Evolutionary conservation across 2,329 filamentous ascomycete species (phyloP), one percentile per base, ranked within the genome.

Genomic region (Diaporthe sp.): DNA sequence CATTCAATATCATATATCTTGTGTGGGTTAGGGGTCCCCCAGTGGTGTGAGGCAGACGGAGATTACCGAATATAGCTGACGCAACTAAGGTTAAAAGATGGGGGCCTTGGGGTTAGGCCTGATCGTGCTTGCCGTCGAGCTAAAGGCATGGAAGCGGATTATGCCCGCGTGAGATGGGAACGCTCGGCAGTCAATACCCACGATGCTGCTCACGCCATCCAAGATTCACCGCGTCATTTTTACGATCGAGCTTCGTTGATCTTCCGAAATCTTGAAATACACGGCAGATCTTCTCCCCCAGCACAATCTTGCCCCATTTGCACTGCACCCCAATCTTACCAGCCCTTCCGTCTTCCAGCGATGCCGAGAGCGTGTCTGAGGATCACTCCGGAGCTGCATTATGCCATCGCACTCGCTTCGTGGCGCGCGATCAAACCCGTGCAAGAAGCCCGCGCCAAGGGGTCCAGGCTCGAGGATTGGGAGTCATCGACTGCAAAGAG

Each of bases 41-140:
- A 42, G 34, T 70, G 49, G 65, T 37, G 34, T 55, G 65, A 70
- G 49, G 49, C 8, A 28, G 65, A n/a, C 65, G 65, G 65, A 70
- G 65, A 70, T 70, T 70, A 70, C 65, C 65, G 65, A 70, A 55
- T n/a, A 28, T 39, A 39, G 49, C 37, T 70, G 65, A 55, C 65
- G 49, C 34, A 70, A 70, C 65, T 42, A 70, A 70, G 65, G 65
- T 70, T 70, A 70, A 70, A 70, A 70, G 65, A 70, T 70, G 65
- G 65, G 65, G 65, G 49, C 49, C 49, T 55, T 28, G 49, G 65
- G 65, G 34, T 42, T 42, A 19, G 65, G 34, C 49, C 15, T 31
- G 37, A 12, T 65, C n/a, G 39, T 65, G 25, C 60, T 65, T 42
- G 65, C 15, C 65, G 7, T 37, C 28, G n/a, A 53, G 46, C 46